These are phyloP conservation scores for Orychophragmus violaceus DNA, from an alignment of 345 rosid genomes.

Conservation along the genomic window DNA sequence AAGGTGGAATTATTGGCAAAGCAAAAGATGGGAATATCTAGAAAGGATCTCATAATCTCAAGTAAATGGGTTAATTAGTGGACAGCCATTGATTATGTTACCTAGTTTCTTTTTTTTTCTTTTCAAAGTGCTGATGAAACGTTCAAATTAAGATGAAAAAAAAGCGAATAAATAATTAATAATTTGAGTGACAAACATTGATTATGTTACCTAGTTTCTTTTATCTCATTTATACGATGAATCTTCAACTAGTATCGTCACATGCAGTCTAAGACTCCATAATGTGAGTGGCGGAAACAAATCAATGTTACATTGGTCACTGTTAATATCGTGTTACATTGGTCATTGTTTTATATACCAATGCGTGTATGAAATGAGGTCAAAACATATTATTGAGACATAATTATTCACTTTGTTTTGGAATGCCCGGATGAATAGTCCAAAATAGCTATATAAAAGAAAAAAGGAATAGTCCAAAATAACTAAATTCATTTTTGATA, in stretches of 20 bases:
- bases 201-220: too few species aligned
- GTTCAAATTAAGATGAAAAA: too few species aligned
- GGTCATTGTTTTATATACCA: neutral
- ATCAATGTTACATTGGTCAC: neutral
- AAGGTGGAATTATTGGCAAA: slow-evolving; percentile 14
- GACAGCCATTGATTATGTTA: slow-evolving; percentile 26
- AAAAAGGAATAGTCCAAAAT: slow-evolving; percentile 14
- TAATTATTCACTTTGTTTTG: neutral
- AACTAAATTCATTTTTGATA: neutral
- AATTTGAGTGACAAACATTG: too few species aligned
- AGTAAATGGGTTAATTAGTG: slow-evolving; percentile 27
- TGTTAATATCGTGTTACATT: neutral
- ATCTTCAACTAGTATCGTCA: too few species aligned
- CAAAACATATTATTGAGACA: slow-evolving; percentile 1
- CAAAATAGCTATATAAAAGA: neutral
- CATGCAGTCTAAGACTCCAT: neutral
- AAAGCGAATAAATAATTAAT: too few species aligned
- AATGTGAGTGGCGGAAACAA: neutral
- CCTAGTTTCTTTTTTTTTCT: too few species aligned
- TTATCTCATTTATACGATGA: too few species aligned
- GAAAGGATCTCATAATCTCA: slow-evolving; percentile 17
- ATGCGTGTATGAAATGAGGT: neutral
- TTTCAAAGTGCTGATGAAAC: too few species aligned
- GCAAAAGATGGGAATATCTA: slow-evolving; percentile 9
- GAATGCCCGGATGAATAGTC: slow-evolving; percentile 1